These are phyloP conservation scores for Narthecium ossifragum DNA, from an alignment of 106 monocot genomes.

Conservation along the genomic window DNA sequence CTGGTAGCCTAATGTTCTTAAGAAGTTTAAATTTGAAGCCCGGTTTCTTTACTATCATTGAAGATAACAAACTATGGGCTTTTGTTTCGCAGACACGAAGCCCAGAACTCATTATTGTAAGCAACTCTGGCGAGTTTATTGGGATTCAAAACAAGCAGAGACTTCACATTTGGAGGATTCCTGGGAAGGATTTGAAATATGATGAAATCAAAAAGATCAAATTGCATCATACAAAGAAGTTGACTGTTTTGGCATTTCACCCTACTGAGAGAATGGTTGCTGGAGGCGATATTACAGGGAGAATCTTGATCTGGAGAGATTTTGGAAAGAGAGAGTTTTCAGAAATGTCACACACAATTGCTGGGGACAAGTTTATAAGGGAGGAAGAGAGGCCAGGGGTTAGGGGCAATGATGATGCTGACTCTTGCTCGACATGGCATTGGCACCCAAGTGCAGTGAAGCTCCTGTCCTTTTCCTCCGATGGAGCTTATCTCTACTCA, in stretches of 20 bases:
- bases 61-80: too few relatives aligned
- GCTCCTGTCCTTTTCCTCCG: conserved; percentile 76
- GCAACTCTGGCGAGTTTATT: conserved; percentile 63
- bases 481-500: conserved; percentile 95
- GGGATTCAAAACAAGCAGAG: conserved; percentile 64
- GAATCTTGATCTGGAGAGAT: conserved; percentile 89
- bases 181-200: conserved; percentile 34
- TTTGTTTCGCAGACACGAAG: conserved; percentile 46
- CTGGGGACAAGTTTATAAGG: conserved; percentile 10
- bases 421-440: conserved; percentile 82
- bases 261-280: conserved; percentile 80
- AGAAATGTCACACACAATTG: conserved; percentile 5
- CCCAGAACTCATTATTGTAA: conserved; percentile 42
- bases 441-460: conserved; percentile 82
- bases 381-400: conserved; percentile 60
- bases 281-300: conserved; percentile 88
- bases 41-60: too few relatives aligned
- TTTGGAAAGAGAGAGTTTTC: conserved; percentile 60
- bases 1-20: too few relatives aligned
- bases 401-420: conserved; percentile 76
- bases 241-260: conserved; percentile 81
- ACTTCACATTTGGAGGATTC: conserved; percentile 73
- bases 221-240: conserved; percentile 79
- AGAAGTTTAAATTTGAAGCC: too few relatives aligned
- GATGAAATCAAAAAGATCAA: conserved; percentile 69